phyloP scores from a whole-genome alignment of 2,329 filamentous ascomycete genomes.

The Tricladium varicosporioides region DNA sequence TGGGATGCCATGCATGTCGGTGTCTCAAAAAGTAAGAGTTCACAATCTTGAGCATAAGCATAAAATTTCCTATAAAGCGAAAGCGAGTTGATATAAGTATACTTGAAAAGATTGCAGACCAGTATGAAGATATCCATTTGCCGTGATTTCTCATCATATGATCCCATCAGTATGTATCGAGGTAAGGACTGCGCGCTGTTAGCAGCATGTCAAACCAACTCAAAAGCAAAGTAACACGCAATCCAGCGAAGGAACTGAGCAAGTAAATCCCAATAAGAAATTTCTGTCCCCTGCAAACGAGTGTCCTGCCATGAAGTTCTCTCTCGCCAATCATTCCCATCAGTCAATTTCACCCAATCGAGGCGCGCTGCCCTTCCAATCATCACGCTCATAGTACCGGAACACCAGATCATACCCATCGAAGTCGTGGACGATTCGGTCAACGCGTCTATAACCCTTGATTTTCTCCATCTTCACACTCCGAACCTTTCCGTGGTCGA shows the following conservation, averaged over 20 bases:
- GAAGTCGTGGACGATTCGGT: slow-evolving; percentile 94
- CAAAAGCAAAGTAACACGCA: neutral
- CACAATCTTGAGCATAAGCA: neutral
- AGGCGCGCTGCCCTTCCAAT: slow-evolving; percentile 49
- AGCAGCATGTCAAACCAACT: neutral
- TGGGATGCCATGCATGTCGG: neutral
- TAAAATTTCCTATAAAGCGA: too few relatives aligned
- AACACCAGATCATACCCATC: slow-evolving; percentile 98
- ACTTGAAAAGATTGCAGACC: neutral
- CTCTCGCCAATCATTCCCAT: neutral
- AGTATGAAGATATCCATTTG: neutral
- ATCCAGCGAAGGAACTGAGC: neutral
- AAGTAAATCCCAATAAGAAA: neutral
- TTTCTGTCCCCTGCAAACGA: neutral
- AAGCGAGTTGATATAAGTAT: neutral
- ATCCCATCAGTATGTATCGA: neutral
- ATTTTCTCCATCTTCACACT: slow-evolving; percentile 65
- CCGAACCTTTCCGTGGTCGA: slow-evolving; percentile 41
- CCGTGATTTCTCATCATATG: neutral
- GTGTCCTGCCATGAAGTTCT: neutral
- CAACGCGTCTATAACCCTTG: slow-evolving; percentile 81
- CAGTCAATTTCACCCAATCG: slow-evolving; percentile 33
- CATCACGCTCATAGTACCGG: slow-evolving; percentile 90
- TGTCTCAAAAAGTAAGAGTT: neutral
- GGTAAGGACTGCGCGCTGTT: neutral